Conservation (phyloP, 2,329 filamentous ascomycete species). For the Hawksworthiomyces lignivorus region DNA sequence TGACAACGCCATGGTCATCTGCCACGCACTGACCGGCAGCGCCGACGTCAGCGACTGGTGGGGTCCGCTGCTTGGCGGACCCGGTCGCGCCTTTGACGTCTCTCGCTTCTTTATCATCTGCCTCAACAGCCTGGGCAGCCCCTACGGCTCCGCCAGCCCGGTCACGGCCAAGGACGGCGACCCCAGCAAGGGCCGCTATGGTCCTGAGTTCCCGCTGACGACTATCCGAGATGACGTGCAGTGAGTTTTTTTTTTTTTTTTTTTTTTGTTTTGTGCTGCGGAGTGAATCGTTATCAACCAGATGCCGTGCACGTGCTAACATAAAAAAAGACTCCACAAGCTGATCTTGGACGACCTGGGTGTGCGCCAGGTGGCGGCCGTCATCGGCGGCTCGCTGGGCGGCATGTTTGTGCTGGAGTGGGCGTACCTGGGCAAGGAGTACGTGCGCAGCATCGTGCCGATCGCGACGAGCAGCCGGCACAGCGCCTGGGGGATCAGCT, state of each 20-base stretch:
- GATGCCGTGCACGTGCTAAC: no score
- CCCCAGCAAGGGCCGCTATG: conserved; percentile 66
- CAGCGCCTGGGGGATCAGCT: conserved; percentile 85
- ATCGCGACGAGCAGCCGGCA: conserved; percentile 80
- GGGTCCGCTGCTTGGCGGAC: conserved; percentile 72
- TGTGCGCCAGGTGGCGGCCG: conserved; percentile 68
- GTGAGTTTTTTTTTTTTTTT: no score
- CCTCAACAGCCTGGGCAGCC: conserved; percentile 78
- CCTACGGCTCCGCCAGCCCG: conserved; percentile 80
- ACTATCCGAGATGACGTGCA: conserved; percentile 94
- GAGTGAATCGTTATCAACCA: no score
- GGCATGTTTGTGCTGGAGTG: conserved; percentile 90
- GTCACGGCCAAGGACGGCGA: conserved; percentile 84
- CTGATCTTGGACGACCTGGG: conserved; percentile 73
- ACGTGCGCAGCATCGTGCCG: conserved; percentile 71
- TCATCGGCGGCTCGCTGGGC: conserved; percentile 77
- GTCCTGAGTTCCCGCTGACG: conserved; percentile 91
- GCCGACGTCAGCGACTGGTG: conserved; percentile 85
- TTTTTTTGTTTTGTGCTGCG: no score
- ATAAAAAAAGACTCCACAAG: conserved; percentile 81
- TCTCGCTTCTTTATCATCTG: conserved; percentile 80
- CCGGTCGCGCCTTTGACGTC: conserved; percentile 72
- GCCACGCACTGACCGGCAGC: conserved; percentile 78
- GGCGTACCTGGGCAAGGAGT: conserved; percentile 83
- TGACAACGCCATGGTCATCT: conserved; percentile 68